Evolutionary conservation across 345 rosid species (phyloP), one percentile per base, ranked within the genome.

Genomic region (Corchorus capsularis): DNA sequence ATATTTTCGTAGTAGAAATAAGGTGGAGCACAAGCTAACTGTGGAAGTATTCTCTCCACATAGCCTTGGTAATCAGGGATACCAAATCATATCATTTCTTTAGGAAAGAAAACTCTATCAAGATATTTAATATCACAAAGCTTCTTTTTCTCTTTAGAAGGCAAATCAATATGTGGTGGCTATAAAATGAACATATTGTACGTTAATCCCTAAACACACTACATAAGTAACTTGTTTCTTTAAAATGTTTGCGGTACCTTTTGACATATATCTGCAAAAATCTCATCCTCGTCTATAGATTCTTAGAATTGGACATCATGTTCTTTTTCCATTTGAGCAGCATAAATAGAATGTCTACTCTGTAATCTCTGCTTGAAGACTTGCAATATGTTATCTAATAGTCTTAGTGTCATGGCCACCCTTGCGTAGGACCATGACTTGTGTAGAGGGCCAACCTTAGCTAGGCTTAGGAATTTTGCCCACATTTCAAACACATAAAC

Each of bases 1-100:
- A 94, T 97, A n/a, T 94, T 94, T 79, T 94, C 97, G 8, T 90
- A 94, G 71, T 91, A 94, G 59, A 94, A 94, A 70, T 81, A 94
- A 0, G 97, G 96, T 34, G 90, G 96, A 7, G 90, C 93, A 3
- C 7, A 57, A 6, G 87, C 97, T 65, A 83, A 68, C 56, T 77
- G 87, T 4, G 97, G 91, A 61, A 94, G 87, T 12, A 53, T 62
- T 73, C 98, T 80, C 16, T 76, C 61, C 41, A 78, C 72, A 57
- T 15, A 32, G 8, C 52, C 72, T 0, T 85, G 74, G 34, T 92
- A 84, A 3, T 65, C 73, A 20, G 98, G 98, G 35, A 87, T 78
- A 11, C 98, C 98, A 83, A 86, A 94, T 14, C 98, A 97, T 45
- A 88, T 79, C 98, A 92, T 94, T 34, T 94, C 94, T 72, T 27